phyloP scores from a whole-genome alignment of 169 alveolate species.

The Gregarina niphandrodes region DNA sequence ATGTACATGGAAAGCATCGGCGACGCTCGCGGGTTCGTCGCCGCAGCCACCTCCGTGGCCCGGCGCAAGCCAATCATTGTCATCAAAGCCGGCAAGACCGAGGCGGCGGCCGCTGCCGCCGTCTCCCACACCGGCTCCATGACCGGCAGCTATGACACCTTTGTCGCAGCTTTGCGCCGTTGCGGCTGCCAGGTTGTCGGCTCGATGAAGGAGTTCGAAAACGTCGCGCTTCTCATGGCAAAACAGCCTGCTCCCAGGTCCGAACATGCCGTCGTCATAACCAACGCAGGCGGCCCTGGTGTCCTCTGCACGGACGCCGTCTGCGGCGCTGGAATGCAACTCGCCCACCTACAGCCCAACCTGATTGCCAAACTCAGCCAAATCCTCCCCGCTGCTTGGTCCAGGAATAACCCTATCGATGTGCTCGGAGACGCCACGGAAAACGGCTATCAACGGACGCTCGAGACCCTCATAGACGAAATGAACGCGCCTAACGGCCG shows the following conservation, averaged over 20 bases:
- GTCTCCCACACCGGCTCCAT: slow-evolving; percentile 47
- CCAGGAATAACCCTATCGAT: slow-evolving; percentile 43
- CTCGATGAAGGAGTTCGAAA: slow-evolving; percentile 34
- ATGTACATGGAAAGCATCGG: slow-evolving; percentile 43
- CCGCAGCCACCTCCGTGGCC: slow-evolving; percentile 30
- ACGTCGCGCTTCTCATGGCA: slow-evolving; percentile 22
- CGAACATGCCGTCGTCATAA: slow-evolving; percentile 28
- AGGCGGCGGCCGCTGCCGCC: slow-evolving; percentile 40
- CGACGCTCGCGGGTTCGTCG: slow-evolving; percentile 33
- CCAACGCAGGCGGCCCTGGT: slow-evolving; percentile 54
- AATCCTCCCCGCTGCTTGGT: slow-evolving; percentile 38
- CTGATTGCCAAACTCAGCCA: slow-evolving; percentile 20
- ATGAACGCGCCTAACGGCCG: too few species aligned
- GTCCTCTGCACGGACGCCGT: slow-evolving; percentile 38
- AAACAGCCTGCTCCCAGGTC: slow-evolving; percentile 29
- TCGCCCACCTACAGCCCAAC: slow-evolving; percentile 20
- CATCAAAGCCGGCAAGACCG: slow-evolving; percentile 42
- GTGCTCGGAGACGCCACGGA: slow-evolving; percentile 49
- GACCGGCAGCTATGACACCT: slow-evolving; percentile 37
- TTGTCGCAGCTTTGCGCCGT: slow-evolving; percentile 36
- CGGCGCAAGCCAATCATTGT: slow-evolving; percentile 34
- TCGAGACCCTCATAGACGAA: slow-evolving; percentile 11
- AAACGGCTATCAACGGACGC: slow-evolving; percentile 27
- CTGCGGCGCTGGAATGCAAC: slow-evolving; percentile 20
- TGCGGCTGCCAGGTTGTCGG: slow-evolving; percentile 35